phyloP scores from a whole-genome alignment of 257 asterid genomes.

The Nemophila menziesii region DNA sequence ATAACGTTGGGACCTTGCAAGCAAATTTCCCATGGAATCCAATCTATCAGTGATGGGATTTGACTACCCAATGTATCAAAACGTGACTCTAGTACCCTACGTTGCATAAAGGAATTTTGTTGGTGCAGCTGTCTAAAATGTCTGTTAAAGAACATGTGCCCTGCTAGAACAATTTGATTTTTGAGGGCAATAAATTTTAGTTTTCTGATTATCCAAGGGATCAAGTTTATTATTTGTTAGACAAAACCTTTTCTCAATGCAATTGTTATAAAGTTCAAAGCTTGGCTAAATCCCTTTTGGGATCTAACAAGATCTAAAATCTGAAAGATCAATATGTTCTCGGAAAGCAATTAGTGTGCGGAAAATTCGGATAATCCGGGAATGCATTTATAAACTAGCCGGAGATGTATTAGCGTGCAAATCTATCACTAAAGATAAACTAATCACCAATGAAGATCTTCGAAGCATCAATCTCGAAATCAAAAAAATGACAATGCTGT shows the following conservation, averaged over 20 bases:
- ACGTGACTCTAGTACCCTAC: too few species aligned
- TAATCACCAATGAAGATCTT: slow-evolving; percentile 63
- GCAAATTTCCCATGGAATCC: too few species aligned
- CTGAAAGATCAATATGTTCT: slow-evolving; percentile 45
- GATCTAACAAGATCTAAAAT: slow-evolving; percentile 19
- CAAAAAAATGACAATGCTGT: slow-evolving; percentile 65
- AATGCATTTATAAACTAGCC: slow-evolving; percentile 45
- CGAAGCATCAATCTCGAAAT: slow-evolving; percentile 70
- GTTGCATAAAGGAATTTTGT: too few species aligned
- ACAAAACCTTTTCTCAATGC: slow-evolving; percentile 23
- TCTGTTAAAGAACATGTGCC: too few species aligned
- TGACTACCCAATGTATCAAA: too few species aligned
- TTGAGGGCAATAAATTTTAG: too few species aligned
- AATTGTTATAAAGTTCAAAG: slow-evolving; percentile 39
- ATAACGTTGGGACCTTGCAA: too few species aligned
- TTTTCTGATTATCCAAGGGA: slow-evolving; percentile 16
- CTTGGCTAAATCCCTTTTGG: slow-evolving; percentile 47
- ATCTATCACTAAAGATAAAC: slow-evolving; percentile 64
- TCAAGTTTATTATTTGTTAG: slow-evolving; percentile 45
- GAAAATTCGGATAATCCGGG: slow-evolving; percentile 62
- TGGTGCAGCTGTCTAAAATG: too few species aligned
- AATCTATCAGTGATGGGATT: too few species aligned
- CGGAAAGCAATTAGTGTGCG: slow-evolving; percentile 65
- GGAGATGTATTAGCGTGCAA: slow-evolving; percentile 75
- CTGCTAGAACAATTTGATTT: too few species aligned